Conservation (phyloP, 345 rosid species). For the Gossypium arboreum region DNA sequence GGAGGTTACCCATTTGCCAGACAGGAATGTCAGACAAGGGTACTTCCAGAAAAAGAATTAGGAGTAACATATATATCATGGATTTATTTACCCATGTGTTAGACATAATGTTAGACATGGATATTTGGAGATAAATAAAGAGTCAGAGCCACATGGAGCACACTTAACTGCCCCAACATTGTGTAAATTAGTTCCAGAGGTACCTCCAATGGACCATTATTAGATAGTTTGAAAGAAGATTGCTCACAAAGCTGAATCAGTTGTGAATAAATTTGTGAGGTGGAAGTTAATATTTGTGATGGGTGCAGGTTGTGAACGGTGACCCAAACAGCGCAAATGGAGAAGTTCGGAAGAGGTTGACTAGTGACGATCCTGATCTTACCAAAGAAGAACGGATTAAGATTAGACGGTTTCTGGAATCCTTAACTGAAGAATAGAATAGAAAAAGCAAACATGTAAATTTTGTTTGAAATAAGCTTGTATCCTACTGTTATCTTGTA, state of each 20-base stretch:
- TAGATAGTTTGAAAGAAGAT: no score
- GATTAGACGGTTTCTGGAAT: slow-evolving; percentile 57
- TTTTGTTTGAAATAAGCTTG: not conserved
- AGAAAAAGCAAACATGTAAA: not conserved
- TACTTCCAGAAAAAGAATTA: no score
- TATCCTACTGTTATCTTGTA: not conserved
- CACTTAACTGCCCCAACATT: no score
- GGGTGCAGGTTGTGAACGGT: slow-evolving; percentile 46
- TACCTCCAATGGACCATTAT: no score
- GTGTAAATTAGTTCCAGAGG: no score
- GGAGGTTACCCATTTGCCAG: no score
- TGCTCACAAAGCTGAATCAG: not conserved
- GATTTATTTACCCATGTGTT: not conserved
- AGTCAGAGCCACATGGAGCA: not conserved
- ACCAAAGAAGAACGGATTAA: slow-evolving; percentile 48
- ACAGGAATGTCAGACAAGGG: no score
- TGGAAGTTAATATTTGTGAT: not conserved
- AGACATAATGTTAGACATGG: not conserved
- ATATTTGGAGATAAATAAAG: not conserved
- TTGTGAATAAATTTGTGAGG: not conserved
- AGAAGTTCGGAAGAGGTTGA: slow-evolving; percentile 45
- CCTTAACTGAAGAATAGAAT: slow-evolving; percentile 26
- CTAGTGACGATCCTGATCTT: slow-evolving; percentile 55
- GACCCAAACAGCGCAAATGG: slow-evolving; percentile 39
- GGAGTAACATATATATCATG: no score